Base-by-base conservation (phyloP, 1,139 yeast genomes). In the Hyphopichia fennica region DNA sequence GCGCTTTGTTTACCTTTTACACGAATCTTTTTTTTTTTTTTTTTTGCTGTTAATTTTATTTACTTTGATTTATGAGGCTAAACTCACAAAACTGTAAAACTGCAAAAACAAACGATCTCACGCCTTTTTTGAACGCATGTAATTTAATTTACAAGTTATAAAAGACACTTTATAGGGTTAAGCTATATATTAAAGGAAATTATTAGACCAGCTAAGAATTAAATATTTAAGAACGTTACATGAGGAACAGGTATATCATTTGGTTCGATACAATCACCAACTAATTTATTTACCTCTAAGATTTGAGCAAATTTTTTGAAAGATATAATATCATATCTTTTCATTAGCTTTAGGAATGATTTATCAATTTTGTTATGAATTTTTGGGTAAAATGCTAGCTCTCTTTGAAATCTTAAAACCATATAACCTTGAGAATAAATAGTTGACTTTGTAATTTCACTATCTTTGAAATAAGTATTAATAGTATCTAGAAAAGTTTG, bases 221-320 rank as follows among this genome's bases (percentile, higher is more conserved):
- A 29, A 29, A 16, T 4, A 25, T 25, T 25, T 10, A 25, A 25
- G 13, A 25, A 25, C 8, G 28, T 7, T 7, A 25, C 4, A 25
- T 25, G 13, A 15, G 32, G 32, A 29, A 29, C 17, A 8, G 32
- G 18, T 4, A 17, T 29, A 29, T 14, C 32, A 29, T 9, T n/a
- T 7, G 34, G 34, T 16, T 16, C 14, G 17, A 7, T 17, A 31
- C 34, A 17, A 7, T 9, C 16, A 18, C 9, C 14, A 11, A 13
- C 7, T 18, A 31, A 31, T 3, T 31, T 16, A 18, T 31, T 31
- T 10, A 31, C 34, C 9, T 31, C 34, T 5, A 31, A 13, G 13
- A 17, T 7, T 31, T 31, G 34, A 17, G 34, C 34, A 20, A 31
- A 31, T 31, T 31, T 31, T 18, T 31, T 31, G n/a, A 31, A 31